Evolutionary conservation across 1,139 yeast genomes (phyloP).

Genomic region (Eremothecium coryli): DNA sequence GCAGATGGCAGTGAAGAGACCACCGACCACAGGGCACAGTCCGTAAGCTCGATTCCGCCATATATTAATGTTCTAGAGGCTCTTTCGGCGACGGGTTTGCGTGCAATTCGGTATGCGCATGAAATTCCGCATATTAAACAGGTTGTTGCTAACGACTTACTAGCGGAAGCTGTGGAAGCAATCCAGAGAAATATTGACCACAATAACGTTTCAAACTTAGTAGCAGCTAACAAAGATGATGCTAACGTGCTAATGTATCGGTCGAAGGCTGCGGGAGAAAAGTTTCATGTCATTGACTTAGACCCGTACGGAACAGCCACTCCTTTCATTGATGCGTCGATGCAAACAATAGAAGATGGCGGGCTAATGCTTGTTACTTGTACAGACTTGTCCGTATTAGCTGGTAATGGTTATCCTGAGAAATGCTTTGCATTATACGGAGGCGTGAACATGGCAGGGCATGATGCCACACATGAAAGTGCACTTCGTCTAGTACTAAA

Average conservation of each 20-base stretch:
- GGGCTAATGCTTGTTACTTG: constrained; percentile 87
- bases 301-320: constrained; percentile 98
- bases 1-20: constrained; percentile 10
- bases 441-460: constrained; percentile 71
- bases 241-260: constrained; percentile 75
- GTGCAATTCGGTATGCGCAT: constrained; percentile 87
- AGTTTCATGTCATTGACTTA: constrained; percentile 78
- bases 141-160: constrained; percentile 81
- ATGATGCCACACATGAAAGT: constrained; percentile 85
- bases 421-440: constrained; percentile 93
- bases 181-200: constrained; percentile 62
- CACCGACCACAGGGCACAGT: constrained; percentile 11
- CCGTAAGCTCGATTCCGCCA: constrained; percentile 23
- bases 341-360: constrained; percentile 69
- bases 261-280: constrained; percentile 35
- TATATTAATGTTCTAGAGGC: constrained; percentile 75
- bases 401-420: constrained; percentile 94
- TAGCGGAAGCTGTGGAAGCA: constrained; percentile 77
- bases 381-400: constrained; percentile 90
- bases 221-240: constrained; percentile 69
- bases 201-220: constrained; percentile 48
- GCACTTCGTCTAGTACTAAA: constrained; percentile 78
- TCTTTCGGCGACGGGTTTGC: constrained; percentile 84
- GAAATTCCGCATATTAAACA: constrained; percentile 68
- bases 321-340: constrained; percentile 86